Conservation (phyloP, 257 asterid species). For the Cynanchum wilfordii region DNA sequence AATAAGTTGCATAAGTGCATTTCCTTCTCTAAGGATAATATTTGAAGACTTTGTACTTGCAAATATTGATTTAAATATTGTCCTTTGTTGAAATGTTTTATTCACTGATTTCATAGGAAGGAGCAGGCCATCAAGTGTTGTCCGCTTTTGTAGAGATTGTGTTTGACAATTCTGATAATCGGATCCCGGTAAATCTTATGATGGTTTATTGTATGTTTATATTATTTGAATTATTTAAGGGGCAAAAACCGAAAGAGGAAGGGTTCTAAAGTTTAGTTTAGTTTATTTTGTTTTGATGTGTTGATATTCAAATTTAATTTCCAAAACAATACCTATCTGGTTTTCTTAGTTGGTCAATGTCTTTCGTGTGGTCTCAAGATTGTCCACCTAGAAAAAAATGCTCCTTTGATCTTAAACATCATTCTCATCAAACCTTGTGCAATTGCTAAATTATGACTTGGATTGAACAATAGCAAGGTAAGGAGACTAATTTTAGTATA, state of each 20-base stretch:
- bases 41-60: neutral
- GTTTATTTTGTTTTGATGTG: neutral
- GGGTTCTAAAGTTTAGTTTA: neutral
- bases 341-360: neutral
- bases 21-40: neutral
- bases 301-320: neutral
- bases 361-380: neutral
- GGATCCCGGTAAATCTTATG: slow-evolving; percentile 63
- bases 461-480: neutral
- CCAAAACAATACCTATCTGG: neutral
- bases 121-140: slow-evolving; percentile 89
- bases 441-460: neutral
- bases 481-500: neutral
- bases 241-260: neutral
- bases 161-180: slow-evolving; percentile 93
- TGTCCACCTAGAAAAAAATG: neutral
- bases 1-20: neutral
- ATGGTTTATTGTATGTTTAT: slow-evolving; percentile 1
- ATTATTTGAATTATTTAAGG: neutral
- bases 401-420: neutral
- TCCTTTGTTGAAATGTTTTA: neutral
- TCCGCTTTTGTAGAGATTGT: slow-evolving; percentile 99
- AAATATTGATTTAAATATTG: neutral
- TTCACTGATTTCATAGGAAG: slow-evolving; percentile 60
- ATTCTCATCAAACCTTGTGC: neutral